Evolutionary conservation across 2,329 filamentous ascomycete genomes (phyloP).

Genomic region (Acephala macrosclerotiorum): DNA sequence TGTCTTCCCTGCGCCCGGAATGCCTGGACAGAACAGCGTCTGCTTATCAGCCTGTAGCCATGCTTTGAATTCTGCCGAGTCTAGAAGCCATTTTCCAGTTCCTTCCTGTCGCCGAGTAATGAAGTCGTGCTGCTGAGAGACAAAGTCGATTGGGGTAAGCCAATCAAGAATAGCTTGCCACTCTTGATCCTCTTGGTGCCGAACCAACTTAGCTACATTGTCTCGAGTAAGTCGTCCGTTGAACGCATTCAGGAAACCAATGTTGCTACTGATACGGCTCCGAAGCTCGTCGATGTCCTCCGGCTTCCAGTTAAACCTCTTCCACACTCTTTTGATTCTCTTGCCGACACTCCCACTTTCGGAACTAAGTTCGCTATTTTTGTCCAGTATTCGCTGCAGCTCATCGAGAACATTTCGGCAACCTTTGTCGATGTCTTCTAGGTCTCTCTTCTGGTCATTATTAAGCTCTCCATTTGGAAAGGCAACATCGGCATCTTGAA

Average conservation of each 20-base stretch:
- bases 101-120: too few species aligned
- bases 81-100: too few species aligned
- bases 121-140: too few species aligned
- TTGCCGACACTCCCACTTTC: constrained; percentile 8
- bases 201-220: constrained; percentile 22
- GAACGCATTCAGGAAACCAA: constrained; percentile 13
- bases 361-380: constrained; percentile 23
- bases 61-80: too few species aligned
- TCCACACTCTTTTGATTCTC: constrained; percentile 12
- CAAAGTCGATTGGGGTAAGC: too few species aligned
- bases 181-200: constrained; percentile 24
- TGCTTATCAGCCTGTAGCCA: too few species aligned
- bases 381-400: constrained; percentile 23
- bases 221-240: constrained; percentile 17
- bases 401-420: constrained; percentile 31
- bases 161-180: constrained; percentile 10
- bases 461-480: constrained; percentile 28
- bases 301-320: constrained; percentile 14
- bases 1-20: too few species aligned
- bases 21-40: too few species aligned
- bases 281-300: constrained; percentile 14
- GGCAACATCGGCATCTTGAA: constrained; percentile 31
- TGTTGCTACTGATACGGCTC: constrained; percentile 11
- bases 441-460: constrained; percentile 30
- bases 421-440: constrained; percentile 30